Base-by-base conservation (phyloP, 2,329 filamentous ascomycete species). In the Dryadomyces sulphureus region DNA sequence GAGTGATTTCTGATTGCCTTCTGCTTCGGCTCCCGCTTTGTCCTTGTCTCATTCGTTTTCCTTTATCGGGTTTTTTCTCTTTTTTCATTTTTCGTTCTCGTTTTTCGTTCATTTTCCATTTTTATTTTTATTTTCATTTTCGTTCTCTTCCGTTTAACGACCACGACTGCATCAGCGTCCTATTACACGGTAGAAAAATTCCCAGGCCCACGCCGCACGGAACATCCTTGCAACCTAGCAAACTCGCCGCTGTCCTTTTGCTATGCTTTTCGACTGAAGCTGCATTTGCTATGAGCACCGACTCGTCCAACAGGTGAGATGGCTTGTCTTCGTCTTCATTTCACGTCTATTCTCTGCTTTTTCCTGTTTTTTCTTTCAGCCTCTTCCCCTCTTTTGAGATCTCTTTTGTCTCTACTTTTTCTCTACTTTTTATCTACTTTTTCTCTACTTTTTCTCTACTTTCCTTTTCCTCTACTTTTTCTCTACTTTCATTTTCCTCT, bases 281-380 rank as follows among this genome's bases (percentile, higher is more conserved):
- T 50, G 32, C 36, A 42, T 53, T 64, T 76, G 75, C 72, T 78
- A 80, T 80, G 76, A 79, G 67, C 69, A 71, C 70, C 64, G 70
- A 77, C 64, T 63, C 63, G 59, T 62, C 64, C 63, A 66, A 67
- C 60, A 77, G 73, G 75, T 59, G 53, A 50, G 58, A 40, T 43
- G 20, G 20, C 44, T 42, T 24, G 19, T 42, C n/a, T 38, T 7
- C 6, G 6, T 40, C 1, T 20, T 41, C 32, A 32, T 44, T 17
- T 38, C n/a, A 7, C 3, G 14, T 38, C 30, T 45, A 5, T 41
- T 38, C 48, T 11, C 36, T 34, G 21, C 32, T 45, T n/a, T 41
- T 17, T 30, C 25, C 35, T 8, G 20, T 25, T 21, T 14, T 17
- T 12, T 27, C 27, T 42, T 22, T n/a, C 20, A 4, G 24, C 9